These are phyloP conservation scores for Trichoderma breve DNA, from an alignment of 2,329 filamentous ascomycete species.

Conservation along the genomic window DNA sequence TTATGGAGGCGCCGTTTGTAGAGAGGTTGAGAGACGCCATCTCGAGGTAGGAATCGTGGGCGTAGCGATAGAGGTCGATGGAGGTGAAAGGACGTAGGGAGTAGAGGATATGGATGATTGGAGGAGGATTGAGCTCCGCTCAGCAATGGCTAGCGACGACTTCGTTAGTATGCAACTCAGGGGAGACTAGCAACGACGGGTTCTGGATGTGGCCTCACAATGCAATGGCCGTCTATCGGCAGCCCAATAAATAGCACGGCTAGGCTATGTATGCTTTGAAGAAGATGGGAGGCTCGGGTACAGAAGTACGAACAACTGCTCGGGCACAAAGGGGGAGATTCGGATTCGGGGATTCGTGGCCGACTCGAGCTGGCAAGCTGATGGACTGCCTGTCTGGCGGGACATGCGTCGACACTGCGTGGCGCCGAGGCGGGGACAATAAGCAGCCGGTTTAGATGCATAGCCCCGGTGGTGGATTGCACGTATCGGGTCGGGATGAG, in stretches of 20 bases:
- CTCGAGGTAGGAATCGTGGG: constrained; percentile 24
- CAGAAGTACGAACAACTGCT: neutral
- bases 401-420: constrained; percentile 25
- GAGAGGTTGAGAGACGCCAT: constrained; percentile 84
- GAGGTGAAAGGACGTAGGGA: neutral
- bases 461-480: constrained; percentile 17
- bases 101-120: neutral
- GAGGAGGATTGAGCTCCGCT: constrained; percentile 31
- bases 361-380: constrained; percentile 10
- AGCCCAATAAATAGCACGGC: constrained; percentile 18
- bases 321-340: neutral
- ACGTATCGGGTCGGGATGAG: constrained; percentile 7
- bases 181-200: neutral
- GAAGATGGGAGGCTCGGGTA: neutral
- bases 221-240: neutral
- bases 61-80: constrained; percentile 24
- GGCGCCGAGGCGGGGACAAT: constrained; percentile 20
- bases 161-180: constrained; percentile 5
- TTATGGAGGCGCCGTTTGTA: constrained; percentile 77
- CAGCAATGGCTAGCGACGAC: constrained; percentile 20
- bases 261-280: neutral
- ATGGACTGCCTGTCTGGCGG: constrained; percentile 17
- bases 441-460: constrained; percentile 12
- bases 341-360: constrained; percentile 12
- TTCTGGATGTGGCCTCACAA: neutral